Conservation (phyloP, 371 early-diverging fungal species). For the Apophysomyces variabilis region DNA sequence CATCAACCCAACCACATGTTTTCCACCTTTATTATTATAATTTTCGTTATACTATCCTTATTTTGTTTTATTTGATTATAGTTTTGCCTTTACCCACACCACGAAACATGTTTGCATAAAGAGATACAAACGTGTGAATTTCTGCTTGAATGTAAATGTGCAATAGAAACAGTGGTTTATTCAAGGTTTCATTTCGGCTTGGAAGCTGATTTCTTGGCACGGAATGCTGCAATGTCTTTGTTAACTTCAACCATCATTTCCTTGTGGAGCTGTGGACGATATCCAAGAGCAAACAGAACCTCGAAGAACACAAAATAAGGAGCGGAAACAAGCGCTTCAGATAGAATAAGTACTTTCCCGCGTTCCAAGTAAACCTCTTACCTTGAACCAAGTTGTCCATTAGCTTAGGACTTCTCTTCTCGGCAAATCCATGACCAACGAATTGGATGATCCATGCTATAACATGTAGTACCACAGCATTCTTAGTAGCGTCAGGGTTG, state of each 20-base stretch:
- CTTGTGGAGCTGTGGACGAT: conserved; percentile 73
- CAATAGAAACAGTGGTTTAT: too few species aligned
- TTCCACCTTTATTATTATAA: conserved; percentile 1
- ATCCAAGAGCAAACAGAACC: conserved; percentile 84
- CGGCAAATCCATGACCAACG: conserved; percentile 84
- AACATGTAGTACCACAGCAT: conserved; percentile 67
- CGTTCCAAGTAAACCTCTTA: conserved; percentile 20
- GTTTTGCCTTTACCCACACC: background rate
- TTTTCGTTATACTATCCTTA: background rate
- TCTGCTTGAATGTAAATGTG: too few species aligned
- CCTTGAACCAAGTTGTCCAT: conserved; percentile 86
- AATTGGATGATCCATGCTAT: conserved; percentile 90
- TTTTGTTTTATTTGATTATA: conserved; percentile 1
- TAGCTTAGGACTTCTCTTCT: conserved; percentile 90
- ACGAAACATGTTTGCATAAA: too few species aligned
- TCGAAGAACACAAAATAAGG: conserved; percentile 95
- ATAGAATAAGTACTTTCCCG: conserved; percentile 6
- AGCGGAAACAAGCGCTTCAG: conserved; percentile 84
- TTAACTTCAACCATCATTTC: conserved; percentile 67
- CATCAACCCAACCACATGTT: conserved; percentile 3
- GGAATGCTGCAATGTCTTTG: conserved; percentile 68
- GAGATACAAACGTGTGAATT: too few species aligned
- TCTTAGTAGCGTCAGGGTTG: conserved; percentile 55
- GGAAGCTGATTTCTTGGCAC: conserved; percentile 24
- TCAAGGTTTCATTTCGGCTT: background rate